A percentile compares a stretch with the other conserved stretches of the same genome.
These are phyloP conservation scores for Tricholoma saponaceum DNA, from an alignment of 768 basidiomycete species.

Conservation along the genomic window DNA sequence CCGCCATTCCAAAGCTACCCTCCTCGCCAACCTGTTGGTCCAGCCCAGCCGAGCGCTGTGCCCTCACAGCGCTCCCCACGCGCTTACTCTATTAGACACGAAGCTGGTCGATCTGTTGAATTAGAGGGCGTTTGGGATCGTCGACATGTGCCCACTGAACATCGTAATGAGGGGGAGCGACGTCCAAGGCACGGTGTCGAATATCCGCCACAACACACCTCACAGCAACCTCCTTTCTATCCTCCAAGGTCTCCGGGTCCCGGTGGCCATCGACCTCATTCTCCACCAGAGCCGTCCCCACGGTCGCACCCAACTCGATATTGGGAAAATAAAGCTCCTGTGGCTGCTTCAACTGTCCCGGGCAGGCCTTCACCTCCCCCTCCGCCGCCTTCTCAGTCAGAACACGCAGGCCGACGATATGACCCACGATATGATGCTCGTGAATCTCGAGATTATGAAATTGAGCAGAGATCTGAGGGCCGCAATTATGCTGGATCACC, in stretches of 20 bases:
- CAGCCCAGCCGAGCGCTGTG: conserved; percentile 41
- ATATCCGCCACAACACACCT: conserved; percentile 29
- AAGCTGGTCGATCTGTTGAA: conserved; percentile 42
- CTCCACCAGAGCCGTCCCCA: conserved; percentile 62
- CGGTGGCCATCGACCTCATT: conserved; percentile 33
- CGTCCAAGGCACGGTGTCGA: conserved; percentile 40
- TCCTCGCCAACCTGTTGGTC: conserved; percentile 46
- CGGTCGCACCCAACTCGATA: conserved; percentile 47
- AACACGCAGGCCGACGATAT: conserved; percentile 50
- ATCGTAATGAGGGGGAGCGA: conserved; percentile 41
- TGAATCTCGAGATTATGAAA: conserved; percentile 46
- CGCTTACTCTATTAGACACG: conserved; percentile 45
- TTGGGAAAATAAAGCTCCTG: conserved; percentile 60
- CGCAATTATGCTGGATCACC: conserved; percentile 44
- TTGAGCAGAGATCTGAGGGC: conserved; percentile 30
- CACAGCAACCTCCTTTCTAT: conserved; percentile 24
- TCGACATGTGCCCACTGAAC: conserved; percentile 42
- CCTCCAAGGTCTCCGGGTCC: conserved; percentile 38
- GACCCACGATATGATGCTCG: conserved; percentile 60
- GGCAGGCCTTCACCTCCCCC: conserved; percentile 22
- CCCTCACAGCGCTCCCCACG: conserved; percentile 59
- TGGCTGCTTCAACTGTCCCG: conserved; percentile 28
- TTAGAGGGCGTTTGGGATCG: conserved; percentile 60
- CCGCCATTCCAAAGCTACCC: conserved; percentile 47
- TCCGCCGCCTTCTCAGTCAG: conserved; percentile 34